Base-by-base conservation (phyloP, 768 basidiomycete species). In the Rhodotorula taiwanensis region DNA sequence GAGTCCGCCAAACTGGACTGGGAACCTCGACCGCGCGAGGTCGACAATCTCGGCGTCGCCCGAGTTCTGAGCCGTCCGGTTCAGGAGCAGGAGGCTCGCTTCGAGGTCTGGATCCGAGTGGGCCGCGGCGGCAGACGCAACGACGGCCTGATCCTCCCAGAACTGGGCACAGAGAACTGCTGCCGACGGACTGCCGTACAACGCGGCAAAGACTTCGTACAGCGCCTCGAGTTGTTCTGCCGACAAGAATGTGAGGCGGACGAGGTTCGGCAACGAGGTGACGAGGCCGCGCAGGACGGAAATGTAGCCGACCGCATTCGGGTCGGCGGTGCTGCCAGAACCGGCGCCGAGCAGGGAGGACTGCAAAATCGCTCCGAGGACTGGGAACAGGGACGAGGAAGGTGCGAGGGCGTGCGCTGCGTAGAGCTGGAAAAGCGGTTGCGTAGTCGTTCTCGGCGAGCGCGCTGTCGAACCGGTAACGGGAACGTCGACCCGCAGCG, bases 31-130 rank as follows among this genome's bases (percentile, higher is more conserved):
- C 5, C 87, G 82, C 11, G 87, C 83, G 28, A 89, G 84, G 64
- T 92, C 89, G 58, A 97, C 82, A 53, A 93, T 81, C 41, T 87
- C 86, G 31, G 86, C 82, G 34, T 90, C 86, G 25, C 84, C 77
- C 13, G 55, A 54, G 28, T 31, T 33, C 43, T 60, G 64, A 3
- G 64, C 58, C 30, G 58, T 60, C 2, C 53, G 55, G 16, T 60
- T 53, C 31, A 62, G 4, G 34, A 53, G 18, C 31, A 36, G 23
- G 14, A 20, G 10, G 28, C 42, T 54, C 11, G 39, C 44, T 21
- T 51, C 54, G 27, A 6, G 20, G 27, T 20, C 34, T 18, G 47
- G 36, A 20, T 36, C 53, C 41, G 42, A 42, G 8, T 25, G 21
- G 21, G 33, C 51, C 14, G 28, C 47, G 25, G 49, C 30, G 21